These are phyloP conservation scores for Musa troglodytarum DNA, from an alignment of 176 grass and related monocot species.

Conservation along the genomic window DNA sequence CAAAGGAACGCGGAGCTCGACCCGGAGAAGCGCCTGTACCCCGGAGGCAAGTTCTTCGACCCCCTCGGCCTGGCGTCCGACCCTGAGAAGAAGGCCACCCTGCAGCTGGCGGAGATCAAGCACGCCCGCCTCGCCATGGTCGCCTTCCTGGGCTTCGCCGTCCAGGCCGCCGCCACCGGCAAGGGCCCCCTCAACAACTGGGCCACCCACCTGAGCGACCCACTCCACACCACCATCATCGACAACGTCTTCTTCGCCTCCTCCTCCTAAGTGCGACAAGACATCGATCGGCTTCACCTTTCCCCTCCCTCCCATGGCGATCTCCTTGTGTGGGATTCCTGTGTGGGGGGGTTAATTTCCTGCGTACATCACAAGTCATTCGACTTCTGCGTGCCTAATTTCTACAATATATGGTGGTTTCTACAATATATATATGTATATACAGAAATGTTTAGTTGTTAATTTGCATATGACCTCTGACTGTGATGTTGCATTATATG, in stretches of 20 bases:
- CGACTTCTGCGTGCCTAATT: background rate
- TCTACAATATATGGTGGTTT: background rate
- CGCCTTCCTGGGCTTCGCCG: constrained; percentile 83
- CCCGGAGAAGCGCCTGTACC: constrained; percentile 89
- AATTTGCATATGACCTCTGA: background rate
- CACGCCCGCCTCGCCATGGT: constrained; percentile 99
- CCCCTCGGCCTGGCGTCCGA: constrained; percentile 73
- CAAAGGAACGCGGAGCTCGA: constrained; percentile 95
- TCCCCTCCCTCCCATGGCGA: no score
- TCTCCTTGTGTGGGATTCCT: no score
- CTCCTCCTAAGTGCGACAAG: constrained; percentile 22
- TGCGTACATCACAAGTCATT: background rate
- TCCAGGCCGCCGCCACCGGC: constrained; percentile 92
- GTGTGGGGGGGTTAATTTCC: no score
- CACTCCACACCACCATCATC: constrained; percentile 98
- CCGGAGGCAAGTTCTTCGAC: constrained; percentile 82
- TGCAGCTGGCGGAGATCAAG: constrained; percentile 98
- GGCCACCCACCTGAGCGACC: constrained; percentile 96
- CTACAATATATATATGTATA: background rate
- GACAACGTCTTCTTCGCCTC: constrained; percentile 41
- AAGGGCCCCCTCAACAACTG: constrained; percentile 99
- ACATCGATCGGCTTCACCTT: no score
- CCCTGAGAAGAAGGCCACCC: constrained; percentile 77
- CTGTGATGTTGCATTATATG: no score
- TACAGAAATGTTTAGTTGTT: background rate